Evolutionary conservation across 106 monocot species (phyloP), one percentile per base, ranked within the genome.

Genomic region (Platanthera zijinensis): DNA sequence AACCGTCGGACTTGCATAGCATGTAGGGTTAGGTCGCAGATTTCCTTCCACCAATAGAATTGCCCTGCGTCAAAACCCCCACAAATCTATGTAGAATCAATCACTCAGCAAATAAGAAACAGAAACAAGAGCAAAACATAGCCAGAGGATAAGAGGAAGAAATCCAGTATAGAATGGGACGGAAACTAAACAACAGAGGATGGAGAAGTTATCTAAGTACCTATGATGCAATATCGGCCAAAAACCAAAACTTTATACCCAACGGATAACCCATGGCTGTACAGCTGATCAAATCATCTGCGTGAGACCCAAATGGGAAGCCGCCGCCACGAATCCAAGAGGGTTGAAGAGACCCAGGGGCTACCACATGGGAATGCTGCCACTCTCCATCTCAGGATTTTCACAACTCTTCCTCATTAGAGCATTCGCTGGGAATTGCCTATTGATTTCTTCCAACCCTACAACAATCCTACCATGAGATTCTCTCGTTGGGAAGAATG

Each of bases 131-230:
- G 11, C 11, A 18, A 78, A 3, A 9, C 74, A 22, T 89, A 94
- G 94, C 99, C 99, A 99, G 74, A 88, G 94, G 71, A 99, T 83
- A 30, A 99, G 61, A 72, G 99, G 94, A 48, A 99, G 81, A 59
- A 99, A 94, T 30, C 88, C 99, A 11, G 94, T 99, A 70, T 99
- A 99, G 76, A 99, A 99, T 11, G 99, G 91, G 67, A 92, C 94
- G 4, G 99, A 99, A 46, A 99, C 99, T 30, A 87, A 17, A 76
- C 89, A 94, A 17, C 90, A 99, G 56, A 99, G 48, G 68, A 82
- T 63, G 19, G 99, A 99, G 50, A 99, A 75, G 4, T 48, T 80
- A 77, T 99, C 99, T 74, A 89, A 69, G 57, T 79, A 76, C 39
- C 21, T 66, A 76, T 87, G 74, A 10, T 88, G 86, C 52, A 54